Evolutionary conservation across 768 basidiomycete species (phyloP), one percentile per base, ranked within the genome.

Genomic region (Coprinopsis strossmayeri): DNA sequence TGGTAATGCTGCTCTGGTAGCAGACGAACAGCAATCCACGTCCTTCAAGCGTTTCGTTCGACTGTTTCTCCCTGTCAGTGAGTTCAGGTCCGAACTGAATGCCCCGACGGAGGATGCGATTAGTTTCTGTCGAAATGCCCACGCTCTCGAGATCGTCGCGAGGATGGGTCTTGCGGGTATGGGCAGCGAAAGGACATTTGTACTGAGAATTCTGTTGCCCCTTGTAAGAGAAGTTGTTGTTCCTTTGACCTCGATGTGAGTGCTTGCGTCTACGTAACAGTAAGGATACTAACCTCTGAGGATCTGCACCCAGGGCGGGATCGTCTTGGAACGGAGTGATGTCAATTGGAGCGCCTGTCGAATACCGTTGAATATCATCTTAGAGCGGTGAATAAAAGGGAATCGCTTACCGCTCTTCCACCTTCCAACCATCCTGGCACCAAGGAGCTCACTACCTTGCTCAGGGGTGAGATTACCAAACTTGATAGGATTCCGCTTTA

Each of bases 1-100:
- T 59, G 38, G 49, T 44, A 34, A 76, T 66, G 55, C 61, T 69
- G 46, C 65, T 69, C 54, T 72, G 71, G 51, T 73, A 74, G 49
- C 67, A 58, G 10, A 58, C 57, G 60, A 77, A 78, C 25, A 75
- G 61, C 11, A 78, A 59, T 20, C 77, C 74, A 32, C 79, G 73
- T 17, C 64, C 70, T 12, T 68, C 61, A 15, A 58, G 40, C 1
- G 78, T 78, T 59, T 67, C 70, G 11, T 61, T 60, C 10, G 57
- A 38, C 1, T 46, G 24, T 1, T 53, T 55, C 55, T 79, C 77
- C 1, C 61, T 59, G 4, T 51, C 41, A 1, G 73, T 72, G 13
- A 76, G 61, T 57, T 77, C 76, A 17, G 77, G 74, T 1, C 78
- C 78, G 54, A 74, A 80, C 40, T 72, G 74, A 37, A 76, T 64